These are phyloP conservation scores for Blastobotrys muscicola DNA, from an alignment of 805 yeast species.

Conservation along the genomic window DNA sequence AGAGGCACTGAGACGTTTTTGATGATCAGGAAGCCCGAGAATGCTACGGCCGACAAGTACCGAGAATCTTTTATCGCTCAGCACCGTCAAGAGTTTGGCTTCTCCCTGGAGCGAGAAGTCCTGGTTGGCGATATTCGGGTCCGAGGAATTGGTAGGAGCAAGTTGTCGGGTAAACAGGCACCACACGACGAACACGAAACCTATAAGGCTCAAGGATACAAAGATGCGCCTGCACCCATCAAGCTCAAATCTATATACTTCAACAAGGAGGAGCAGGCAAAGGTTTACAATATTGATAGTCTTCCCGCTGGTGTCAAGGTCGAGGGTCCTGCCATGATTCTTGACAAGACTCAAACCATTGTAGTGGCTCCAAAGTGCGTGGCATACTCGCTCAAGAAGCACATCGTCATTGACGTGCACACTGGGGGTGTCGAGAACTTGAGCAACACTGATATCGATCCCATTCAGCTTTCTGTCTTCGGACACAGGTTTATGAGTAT, in stretches of 20 bases:
- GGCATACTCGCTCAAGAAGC: constrained; percentile 52
- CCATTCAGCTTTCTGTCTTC: constrained; percentile 64
- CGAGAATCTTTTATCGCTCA: constrained; percentile 39
- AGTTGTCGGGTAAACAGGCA: constrained; percentile 32
- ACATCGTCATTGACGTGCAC: constrained; percentile 40
- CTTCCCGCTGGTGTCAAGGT: constrained; percentile 44
- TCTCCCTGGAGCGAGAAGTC: constrained; percentile 48
- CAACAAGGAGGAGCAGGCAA: constrained; percentile 40
- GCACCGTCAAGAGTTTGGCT: constrained; percentile 69
- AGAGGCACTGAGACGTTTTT: constrained; percentile 85
- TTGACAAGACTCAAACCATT: constrained; percentile 76
- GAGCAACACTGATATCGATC: constrained; percentile 39
- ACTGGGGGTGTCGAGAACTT: constrained; percentile 10
- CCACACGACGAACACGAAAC: constrained; percentile 45
- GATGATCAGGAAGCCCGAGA: constrained; percentile 39
- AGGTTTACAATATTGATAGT: constrained; percentile 46
- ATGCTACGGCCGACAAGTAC: constrained; percentile 18
- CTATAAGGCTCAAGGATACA: constrained; percentile 17
- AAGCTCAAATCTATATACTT: constrained; percentile 43
- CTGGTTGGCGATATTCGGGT: constrained; percentile 66
- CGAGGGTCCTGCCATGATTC: constrained; percentile 65
- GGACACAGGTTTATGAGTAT: constrained; percentile 83
- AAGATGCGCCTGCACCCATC: constrained; percentile 12
- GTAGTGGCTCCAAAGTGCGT: constrained; percentile 53
- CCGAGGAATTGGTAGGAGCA: constrained; percentile 59